phyloP scores from a whole-genome alignment of 2,329 filamentous ascomycete genomes.

The Cadophora sp. region DNA sequence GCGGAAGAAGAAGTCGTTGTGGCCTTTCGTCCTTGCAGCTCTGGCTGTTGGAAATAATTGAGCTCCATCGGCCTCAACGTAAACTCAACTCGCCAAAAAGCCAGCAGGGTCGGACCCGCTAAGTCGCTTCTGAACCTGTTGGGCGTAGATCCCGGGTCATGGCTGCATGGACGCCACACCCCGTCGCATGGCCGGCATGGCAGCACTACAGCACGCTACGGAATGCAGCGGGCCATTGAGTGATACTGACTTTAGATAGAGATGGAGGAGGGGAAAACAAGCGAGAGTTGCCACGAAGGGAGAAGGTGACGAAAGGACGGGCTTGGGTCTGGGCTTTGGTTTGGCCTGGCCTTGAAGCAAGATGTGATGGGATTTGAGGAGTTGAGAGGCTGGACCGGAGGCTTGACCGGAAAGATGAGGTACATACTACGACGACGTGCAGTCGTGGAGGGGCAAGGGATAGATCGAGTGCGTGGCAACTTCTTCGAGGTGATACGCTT shows the following conservation, averaged over 20 bases:
- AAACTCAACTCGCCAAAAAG: slow-evolving; percentile 30
- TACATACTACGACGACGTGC: background rate
- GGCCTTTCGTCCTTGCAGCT: slow-evolving; percentile 1
- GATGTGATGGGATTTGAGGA: background rate
- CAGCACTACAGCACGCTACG: background rate
- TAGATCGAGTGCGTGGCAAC: background rate
- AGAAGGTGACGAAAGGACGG: background rate
- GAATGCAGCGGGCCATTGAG: background rate
- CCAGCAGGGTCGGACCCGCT: slow-evolving; percentile 13
- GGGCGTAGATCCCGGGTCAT: slow-evolving; percentile 24
- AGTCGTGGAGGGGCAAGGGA: background rate
- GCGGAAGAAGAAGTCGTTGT: slow-evolving; percentile 18
- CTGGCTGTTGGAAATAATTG: background rate
- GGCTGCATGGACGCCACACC: slow-evolving; percentile 22
- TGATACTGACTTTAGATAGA: background rate
- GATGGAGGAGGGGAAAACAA: background rate
- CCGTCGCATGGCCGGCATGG: background rate
- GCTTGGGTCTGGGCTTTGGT: background rate
- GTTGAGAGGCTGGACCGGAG: background rate
- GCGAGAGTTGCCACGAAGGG: background rate
- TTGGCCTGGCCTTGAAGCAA: background rate
- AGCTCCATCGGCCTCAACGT: slow-evolving; percentile 26
- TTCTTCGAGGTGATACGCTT: background rate
- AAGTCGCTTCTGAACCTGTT: slow-evolving; percentile 26
- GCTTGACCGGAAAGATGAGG: background rate